A percentile compares a stretch with the other conserved stretches of the same genome.
These are phyloP conservation scores for Fomitopsis schrenkii DNA, from an alignment of 1,284 basidiomycete species.

Conservation along the genomic window DNA sequence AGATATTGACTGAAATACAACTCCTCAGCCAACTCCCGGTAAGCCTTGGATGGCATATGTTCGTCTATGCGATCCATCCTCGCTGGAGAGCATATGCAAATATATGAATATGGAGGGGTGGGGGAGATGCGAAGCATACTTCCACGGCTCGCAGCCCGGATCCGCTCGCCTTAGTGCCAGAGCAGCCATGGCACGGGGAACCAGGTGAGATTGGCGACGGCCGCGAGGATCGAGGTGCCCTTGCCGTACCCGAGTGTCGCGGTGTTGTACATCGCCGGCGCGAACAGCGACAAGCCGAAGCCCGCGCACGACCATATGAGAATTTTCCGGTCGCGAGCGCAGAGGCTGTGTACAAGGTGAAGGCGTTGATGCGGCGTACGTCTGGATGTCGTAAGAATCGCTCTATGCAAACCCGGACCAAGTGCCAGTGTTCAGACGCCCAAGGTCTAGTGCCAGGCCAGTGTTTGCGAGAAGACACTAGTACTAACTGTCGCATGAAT, in stretches of 20 bases:
- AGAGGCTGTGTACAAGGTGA: slow-evolving; percentile 62
- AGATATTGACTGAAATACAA: too few relatives aligned
- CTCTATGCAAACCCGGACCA: too few relatives aligned
- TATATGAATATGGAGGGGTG: neutral
- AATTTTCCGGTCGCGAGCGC: slow-evolving; percentile 57
- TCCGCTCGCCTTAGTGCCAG: slow-evolving; percentile 49
- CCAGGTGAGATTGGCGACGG: slow-evolving; percentile 49
- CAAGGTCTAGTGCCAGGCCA: too few relatives aligned
- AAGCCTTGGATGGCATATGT: neutral
- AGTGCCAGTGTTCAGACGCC: too few relatives aligned
- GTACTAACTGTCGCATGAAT: too few relatives aligned
- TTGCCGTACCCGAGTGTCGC: slow-evolving; percentile 55
- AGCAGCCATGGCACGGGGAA: slow-evolving; percentile 60
- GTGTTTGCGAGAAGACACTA: too few relatives aligned
- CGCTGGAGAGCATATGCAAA: slow-evolving; percentile 19
- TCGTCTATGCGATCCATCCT: slow-evolving; percentile 19
- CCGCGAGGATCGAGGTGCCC: slow-evolving; percentile 59
- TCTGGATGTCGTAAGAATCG: slow-evolving; percentile 37
- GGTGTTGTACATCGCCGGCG: slow-evolving; percentile 55
- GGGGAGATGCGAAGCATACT: neutral
- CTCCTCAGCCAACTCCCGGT: too few relatives aligned
- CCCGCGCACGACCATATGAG: slow-evolving; percentile 53
- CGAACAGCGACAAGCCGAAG: slow-evolving; percentile 67
- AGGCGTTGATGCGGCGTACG: slow-evolving; percentile 60
- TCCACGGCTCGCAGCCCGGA: slow-evolving; percentile 31